These are phyloP conservation scores for Hydrangea macrophylla DNA, from an alignment of 148 eudicot species.

Conservation along the genomic window DNA sequence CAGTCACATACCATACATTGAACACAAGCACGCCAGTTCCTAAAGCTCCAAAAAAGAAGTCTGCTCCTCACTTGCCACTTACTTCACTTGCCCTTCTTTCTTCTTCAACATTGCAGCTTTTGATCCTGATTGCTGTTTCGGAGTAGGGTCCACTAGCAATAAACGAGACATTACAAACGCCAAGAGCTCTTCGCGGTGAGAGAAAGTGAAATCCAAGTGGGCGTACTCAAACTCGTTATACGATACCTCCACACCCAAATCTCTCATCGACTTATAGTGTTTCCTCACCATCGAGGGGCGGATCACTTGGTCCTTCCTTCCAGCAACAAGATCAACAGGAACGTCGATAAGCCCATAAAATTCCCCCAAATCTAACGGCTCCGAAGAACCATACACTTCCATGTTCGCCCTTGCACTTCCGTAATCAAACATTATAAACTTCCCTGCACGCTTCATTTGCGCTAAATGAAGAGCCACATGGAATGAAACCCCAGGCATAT, in stretches of 20 bases:
- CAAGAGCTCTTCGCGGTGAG: conserved; percentile 88
- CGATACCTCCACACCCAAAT: conserved; percentile 63
- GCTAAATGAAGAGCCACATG: conserved; percentile 84
- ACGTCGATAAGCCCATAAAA: conserved; percentile 67
- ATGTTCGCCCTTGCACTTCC: conserved; percentile 66
- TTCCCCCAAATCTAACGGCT: conserved; percentile 79
- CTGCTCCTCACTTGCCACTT: conserved; percentile 10
- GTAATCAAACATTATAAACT: conserved; percentile 83
- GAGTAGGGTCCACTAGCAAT: conserved; percentile 53
- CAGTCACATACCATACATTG: not conserved
- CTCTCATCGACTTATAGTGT: conserved; percentile 67
- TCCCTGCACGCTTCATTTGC: conserved; percentile 67
- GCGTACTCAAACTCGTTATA: conserved; percentile 88
- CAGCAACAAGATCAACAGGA: conserved; percentile 91
- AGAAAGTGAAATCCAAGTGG: conserved; percentile 90
- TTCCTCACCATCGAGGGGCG: conserved; percentile 84
- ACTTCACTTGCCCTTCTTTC: conserved; percentile 14
- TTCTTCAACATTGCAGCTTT: conserved; percentile 27
- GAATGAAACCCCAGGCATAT: conserved; percentile 92
- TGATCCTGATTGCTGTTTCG: conserved; percentile 13
- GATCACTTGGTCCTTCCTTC: conserved; percentile 81
- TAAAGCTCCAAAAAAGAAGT: conserved; percentile 10
- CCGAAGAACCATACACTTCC: conserved; percentile 62
- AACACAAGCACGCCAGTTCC: not conserved
- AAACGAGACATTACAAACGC: conserved; percentile 84